These are phyloP conservation scores for Colletotrichum ledebouriae DNA, from an alignment of 2,329 filamentous ascomycete genomes.

Conservation along the genomic window DNA sequence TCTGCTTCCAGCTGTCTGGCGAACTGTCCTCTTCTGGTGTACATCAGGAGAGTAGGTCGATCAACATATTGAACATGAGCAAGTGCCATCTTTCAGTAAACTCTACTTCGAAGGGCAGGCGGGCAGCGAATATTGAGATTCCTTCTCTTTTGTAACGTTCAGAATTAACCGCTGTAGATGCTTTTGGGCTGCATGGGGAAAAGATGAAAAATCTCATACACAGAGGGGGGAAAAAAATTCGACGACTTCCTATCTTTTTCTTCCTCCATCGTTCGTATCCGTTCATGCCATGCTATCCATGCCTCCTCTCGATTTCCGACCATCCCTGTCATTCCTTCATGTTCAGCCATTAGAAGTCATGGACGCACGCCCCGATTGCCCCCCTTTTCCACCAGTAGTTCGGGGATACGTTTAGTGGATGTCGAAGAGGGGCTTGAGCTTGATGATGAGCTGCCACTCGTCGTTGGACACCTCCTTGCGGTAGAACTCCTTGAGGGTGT, in stretches of 20 bases:
- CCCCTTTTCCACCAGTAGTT: not conserved
- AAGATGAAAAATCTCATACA: constrained; percentile 19
- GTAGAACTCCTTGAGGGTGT: constrained; percentile 97
- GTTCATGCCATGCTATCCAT: constrained; percentile 4
- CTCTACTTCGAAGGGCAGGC: no score
- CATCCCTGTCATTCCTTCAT: constrained; percentile 3
- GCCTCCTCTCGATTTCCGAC: not conserved
- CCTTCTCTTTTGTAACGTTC: constrained; percentile 7
- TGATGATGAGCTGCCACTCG: constrained; percentile 94
- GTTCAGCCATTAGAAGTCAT: not conserved
- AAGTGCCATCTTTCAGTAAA: no score
- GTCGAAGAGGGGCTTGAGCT: constrained; percentile 95
- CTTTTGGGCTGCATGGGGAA: constrained; percentile 11
- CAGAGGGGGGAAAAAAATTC: constrained; percentile 9
- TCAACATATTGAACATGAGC: no score
- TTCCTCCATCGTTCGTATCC: constrained; percentile 3
- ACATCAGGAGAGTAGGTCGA: no score
- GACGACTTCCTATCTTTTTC: constrained; percentile 24
- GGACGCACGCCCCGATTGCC: not conserved
- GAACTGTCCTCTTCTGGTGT: no score
- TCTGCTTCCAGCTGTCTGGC: no score
- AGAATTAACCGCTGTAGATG: not conserved
- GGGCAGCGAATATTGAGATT: not conserved
- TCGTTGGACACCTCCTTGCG: constrained; percentile 88
- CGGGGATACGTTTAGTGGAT: constrained; percentile 70